Evolutionary conservation across 306 rosid genomes (phyloP), one percentile per base, ranked within the genome.

Genomic region (Dalbergia cultrata): DNA sequence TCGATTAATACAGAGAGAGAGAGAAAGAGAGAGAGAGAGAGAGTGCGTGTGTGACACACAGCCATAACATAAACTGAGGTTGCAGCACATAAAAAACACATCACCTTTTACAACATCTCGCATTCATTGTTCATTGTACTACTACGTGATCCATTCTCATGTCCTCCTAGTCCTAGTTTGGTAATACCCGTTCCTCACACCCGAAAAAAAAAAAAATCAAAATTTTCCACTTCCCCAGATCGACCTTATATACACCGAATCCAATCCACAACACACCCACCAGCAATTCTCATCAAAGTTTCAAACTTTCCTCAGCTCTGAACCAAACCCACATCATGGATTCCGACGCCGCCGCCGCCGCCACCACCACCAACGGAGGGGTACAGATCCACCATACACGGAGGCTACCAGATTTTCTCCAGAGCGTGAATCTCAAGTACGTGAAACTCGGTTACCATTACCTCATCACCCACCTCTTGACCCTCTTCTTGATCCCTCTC

Each of bases 371-470:
- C 33, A 31, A 0, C 0, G 72, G 43, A 11, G 72, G 31, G 14
- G 79, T 76, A 60, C 89, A 66, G 86, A 80, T 87, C 92, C 95
- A 80, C 41, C 87, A 60, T 2, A 54, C 31, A 6, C 86, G 87
- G n/a, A 41, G 81, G 21, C 16, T 89, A 4, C 95, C 87, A 0
- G 91, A 91, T 64, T 91, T 87, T 73, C 64, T 86, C 1, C 91
- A 78, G 69, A 89, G 85, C 14, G 90, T 89, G 17, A 85, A 91
- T 83, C 82, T 89, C 49, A 91, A 85, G 74, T 79, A 90, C 67
- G 92, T 89, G 50, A 92, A 87, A 79, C 72, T 85, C 9, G 93
- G 87, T 3, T 90, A 86, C 78, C 90, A 88, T 67, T 89, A 81
- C 81, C 34, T 87, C 14, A 89, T 88, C 52, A 78, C 91, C 41